Base-by-base conservation (phyloP, 164 flowering plant species). In the Liquidambar formosana region DNA sequence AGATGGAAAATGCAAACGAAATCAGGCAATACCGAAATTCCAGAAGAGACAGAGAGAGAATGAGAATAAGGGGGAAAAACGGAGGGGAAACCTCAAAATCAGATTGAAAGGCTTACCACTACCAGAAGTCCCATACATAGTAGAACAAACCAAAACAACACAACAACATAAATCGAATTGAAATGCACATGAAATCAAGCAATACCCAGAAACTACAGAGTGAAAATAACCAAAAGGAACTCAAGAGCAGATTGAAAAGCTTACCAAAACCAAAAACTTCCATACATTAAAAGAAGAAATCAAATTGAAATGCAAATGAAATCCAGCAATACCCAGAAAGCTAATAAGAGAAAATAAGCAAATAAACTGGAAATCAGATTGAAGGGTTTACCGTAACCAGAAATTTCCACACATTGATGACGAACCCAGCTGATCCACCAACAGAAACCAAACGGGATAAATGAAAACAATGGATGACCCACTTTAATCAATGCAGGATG, bases 291-390 rank as follows among this genome's bases (percentile, higher is more conserved):
- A 53, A 22, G 22, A 54, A 54, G n/a, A 52, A 3, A 54, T 54
- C 58, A 54, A 26, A 54, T 23, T 54, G 15, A 54, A 54, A 54
- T 54, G 58, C 58, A 54, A 54, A 54, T 54, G 28, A 54, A 10
- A 54, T 12, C 27, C 21, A 54, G 58, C 58, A 54, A 54, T 10
- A 54, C 58, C 58, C 28, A 22, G 14, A 53, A 53, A 19, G 25
- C 26, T 26, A 25, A 54, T 10, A 8, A 53, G 28, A 54, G 26
- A 25, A 19, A 19, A 54, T 21, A 54, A 54, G 5, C 25, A 1
- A 54, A 13, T 2, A 33, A 33, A 33, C 41, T 33, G 41, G 6
- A 33, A 33, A 33, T 33, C 41, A 54, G 8, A 54, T 1, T 10
- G 22, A 54, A 54, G 23, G 23, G 33, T 10, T 22, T 54, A 54